Evolutionary conservation across 306 rosid genomes (phyloP), one percentile per base, ranked within the genome.

Genomic region (Aeschynomene evenia): DNA sequence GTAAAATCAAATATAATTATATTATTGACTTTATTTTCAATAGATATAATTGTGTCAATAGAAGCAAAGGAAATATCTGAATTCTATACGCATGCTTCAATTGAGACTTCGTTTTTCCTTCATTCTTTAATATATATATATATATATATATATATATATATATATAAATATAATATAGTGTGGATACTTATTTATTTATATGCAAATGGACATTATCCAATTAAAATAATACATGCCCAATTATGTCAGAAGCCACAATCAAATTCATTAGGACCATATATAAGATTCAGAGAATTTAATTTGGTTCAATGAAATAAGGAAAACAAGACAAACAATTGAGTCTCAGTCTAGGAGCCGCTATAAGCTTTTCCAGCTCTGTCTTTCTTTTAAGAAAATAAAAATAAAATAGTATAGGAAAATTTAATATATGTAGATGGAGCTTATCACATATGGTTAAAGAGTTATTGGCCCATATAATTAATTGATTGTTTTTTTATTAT

Each of bases 221-320:
- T 26, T 7, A 63, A 63, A 39, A 37, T 9, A 54, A 74, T 40
- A 22, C 6, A 66, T 21, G 36, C 3, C 13, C 14, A 59, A 13
- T 49, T 21, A 37, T 10, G 42, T 54, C 22, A 56, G 33, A 42
- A 77, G 29, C 43, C 16, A 56, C 33, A 52, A 77, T 11, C 50
- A 42, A 36, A 63, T 55, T 63, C 9, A 55, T 13, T 18, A 40
- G 55, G 43, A n/a, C 40, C 63, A 36, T 31, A 55, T 57, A 36
- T 31, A 55, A 48, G 56, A 65, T 65, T 71, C 51, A 77, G 9
- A 5, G 18, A 46, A 63, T n/a, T n/a, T n/a, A n/a, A n/a, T n/a
- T 26, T 48, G 43, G 66, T 64, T 71, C 71, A 61, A 16, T 42
- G 56, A 13, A 64, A 58, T 24, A 12, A 6, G 55, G 24, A 73